These are phyloP conservation scores for Dysphania ambrosioides DNA, from an alignment of 148 eudicot species.

Conservation along the genomic window DNA sequence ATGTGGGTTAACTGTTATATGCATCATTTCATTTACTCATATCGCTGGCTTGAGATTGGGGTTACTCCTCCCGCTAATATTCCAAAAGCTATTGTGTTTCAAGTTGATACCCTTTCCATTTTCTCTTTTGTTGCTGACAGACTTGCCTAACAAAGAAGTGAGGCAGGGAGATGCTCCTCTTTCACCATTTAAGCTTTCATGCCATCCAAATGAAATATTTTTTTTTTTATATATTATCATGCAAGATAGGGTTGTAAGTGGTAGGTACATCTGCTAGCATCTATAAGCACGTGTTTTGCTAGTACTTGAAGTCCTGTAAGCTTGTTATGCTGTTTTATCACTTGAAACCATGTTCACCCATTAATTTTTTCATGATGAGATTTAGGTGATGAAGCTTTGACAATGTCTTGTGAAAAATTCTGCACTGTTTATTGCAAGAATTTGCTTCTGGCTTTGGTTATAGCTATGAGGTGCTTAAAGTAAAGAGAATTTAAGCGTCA, in stretches of 20 bases:
- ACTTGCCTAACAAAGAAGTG: not conserved
- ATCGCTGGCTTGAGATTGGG: not conserved
- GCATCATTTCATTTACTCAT: not conserved
- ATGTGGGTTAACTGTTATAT: not conserved
- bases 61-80: not conserved
- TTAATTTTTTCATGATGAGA: not conserved
- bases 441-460: not conserved
- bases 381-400: not conserved
- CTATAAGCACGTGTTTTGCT: too few relatives aligned
- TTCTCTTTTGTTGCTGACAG: not conserved
- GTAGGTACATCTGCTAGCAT: not conserved
- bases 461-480: not conserved
- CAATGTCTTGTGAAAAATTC: not conserved
- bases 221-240: not conserved
- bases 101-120: not conserved
- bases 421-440: not conserved
- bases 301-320: too few relatives aligned
- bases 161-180: not conserved
- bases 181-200: not conserved
- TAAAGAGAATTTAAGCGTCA: not conserved
- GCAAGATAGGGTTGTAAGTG: not conserved
- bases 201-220: not conserved
- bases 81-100: not conserved
- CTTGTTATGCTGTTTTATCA: not conserved
- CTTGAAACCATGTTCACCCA: not conserved